Evolutionary conservation across 2,329 filamentous ascomycete species (phyloP).

Genomic region (Pseudogymnoascus sp.): DNA sequence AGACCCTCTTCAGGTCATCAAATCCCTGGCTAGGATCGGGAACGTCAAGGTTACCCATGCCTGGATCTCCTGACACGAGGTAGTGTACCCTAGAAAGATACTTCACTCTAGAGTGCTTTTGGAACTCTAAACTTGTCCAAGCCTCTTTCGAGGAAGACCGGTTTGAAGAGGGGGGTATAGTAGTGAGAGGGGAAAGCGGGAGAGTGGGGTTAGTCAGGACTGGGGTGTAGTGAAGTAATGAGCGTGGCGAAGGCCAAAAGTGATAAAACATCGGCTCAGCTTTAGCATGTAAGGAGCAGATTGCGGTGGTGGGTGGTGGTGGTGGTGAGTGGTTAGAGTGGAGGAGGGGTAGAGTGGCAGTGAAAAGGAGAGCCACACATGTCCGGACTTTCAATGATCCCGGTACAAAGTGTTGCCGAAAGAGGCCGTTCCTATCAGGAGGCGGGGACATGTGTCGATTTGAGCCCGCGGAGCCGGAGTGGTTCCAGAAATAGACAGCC

Average conservation of each 20-base stretch:
- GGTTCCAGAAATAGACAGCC: constrained; percentile 1
- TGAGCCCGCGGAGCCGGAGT: neutral
- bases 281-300: constrained; percentile 1
- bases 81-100: neutral
- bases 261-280: constrained; percentile 3
- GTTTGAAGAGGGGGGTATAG: neutral
- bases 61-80: constrained; percentile 24
- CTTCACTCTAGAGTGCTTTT: constrained; percentile 3
- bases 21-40: constrained; percentile 22
- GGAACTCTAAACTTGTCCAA: constrained; percentile 4
- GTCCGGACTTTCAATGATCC: constrained; percentile 4
- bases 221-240: neutral
- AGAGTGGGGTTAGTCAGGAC: neutral
- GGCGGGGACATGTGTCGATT: neutral
- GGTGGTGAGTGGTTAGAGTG: neutral
- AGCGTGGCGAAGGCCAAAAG: neutral
- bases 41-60: constrained; percentile 22
- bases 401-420: neutral
- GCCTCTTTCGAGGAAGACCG: neutral
- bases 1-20: constrained; percentile 1
- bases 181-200: neutral
- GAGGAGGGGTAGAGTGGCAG: neutral
- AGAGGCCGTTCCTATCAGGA: constrained; percentile 4
- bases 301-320: neutral
- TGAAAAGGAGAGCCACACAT: neutral